Evolutionary conservation across 345 rosid species (phyloP).

Genomic region (Euphorbia tirucalli): DNA sequence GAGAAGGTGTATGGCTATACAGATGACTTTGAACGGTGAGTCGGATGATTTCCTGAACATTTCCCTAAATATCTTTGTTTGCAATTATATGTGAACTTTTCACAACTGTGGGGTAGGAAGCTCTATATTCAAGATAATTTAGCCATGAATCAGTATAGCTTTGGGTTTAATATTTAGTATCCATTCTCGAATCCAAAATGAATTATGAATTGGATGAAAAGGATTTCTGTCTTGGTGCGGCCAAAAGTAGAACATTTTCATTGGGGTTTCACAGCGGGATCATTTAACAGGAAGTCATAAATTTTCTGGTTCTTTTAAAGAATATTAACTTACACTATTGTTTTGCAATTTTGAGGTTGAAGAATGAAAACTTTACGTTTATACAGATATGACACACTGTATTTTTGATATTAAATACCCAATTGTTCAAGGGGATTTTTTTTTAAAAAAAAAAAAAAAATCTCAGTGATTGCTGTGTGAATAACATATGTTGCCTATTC

Average conservation of each 20-base stretch:
- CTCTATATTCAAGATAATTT: not conserved
- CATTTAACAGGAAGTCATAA: not conserved
- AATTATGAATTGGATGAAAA: not conserved
- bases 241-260: not conserved
- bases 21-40: constrained; percentile 85
- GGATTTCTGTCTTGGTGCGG: not conserved
- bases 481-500: not conserved
- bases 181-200: not conserved
- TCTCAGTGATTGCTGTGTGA: not conserved
- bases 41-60: constrained; percentile 17
- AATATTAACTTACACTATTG: not conserved
- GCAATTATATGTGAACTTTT: not conserved
- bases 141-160: not conserved
- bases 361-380: not conserved
- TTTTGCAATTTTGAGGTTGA: not conserved
- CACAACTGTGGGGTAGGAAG: not conserved
- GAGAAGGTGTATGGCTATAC: constrained; percentile 65
- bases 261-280: not conserved
- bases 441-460: too few relatives aligned
- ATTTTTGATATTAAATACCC: not conserved
- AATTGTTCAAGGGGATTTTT: not conserved
- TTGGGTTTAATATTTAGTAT: not conserved
- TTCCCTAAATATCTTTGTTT: not conserved
- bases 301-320: not conserved
- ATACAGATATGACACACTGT: not conserved